Evolutionary conservation across 2,329 filamentous ascomycete species (phyloP).

Genomic region (Aspergillus alliaceus): DNA sequence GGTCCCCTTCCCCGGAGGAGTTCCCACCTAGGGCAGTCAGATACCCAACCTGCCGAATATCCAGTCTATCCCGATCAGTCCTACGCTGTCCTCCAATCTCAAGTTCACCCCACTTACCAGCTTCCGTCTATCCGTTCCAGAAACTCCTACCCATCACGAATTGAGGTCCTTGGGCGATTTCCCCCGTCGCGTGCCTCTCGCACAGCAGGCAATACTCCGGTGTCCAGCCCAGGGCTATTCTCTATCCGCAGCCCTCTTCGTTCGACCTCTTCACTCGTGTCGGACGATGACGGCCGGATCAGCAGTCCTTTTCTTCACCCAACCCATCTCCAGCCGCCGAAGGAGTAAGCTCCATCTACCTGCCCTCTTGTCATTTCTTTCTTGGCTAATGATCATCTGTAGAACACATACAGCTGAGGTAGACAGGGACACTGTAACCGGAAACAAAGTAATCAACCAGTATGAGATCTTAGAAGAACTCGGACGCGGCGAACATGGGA

Average conservation of each 20-base stretch:
- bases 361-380: background rate
- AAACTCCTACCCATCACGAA: constrained; percentile 46
- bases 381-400: background rate
- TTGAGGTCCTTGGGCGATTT: constrained; percentile 23
- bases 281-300: constrained; percentile 38
- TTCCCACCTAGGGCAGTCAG: constrained; percentile 28
- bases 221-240: constrained; percentile 49
- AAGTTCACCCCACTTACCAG: constrained; percentile 42
- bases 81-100: constrained; percentile 47
- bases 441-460: constrained; percentile 94
- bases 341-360: constrained; percentile 62
- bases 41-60: constrained; percentile 31
- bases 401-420: constrained; percentile 89
- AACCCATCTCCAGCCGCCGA: constrained; percentile 69
- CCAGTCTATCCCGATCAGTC: constrained; percentile 52
- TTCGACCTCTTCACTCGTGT: constrained; percentile 32
- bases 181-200: constrained; percentile 31
- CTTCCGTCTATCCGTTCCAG: constrained; percentile 41
- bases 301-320: constrained; percentile 68
- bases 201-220: constrained; percentile 49
- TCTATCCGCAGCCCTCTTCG: constrained; percentile 33
- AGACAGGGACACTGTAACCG: constrained; percentile 83
- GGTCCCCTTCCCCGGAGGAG: constrained; percentile 25
- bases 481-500: constrained; percentile 92
- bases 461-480: constrained; percentile 98